A percentile compares a stretch with the other conserved stretches of the same genome.
These are phyloP conservation scores for Streptanthus diversifolius DNA, from an alignment of 345 rosid species.

Conservation along the genomic window DNA sequence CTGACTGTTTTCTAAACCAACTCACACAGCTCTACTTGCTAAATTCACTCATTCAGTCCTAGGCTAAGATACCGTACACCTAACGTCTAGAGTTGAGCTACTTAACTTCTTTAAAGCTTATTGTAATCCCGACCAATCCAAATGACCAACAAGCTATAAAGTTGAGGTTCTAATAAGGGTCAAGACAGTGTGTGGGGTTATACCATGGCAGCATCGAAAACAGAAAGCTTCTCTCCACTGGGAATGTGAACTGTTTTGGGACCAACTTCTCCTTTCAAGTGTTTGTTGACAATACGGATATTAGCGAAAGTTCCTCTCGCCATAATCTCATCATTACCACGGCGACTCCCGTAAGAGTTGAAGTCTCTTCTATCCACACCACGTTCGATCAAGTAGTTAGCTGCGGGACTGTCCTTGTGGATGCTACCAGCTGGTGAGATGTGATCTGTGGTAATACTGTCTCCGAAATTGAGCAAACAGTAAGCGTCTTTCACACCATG, in stretches of 20 bases:
- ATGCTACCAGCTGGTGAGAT: conserved; percentile 99
- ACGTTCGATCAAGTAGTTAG: conserved; percentile 79
- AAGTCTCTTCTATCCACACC: conserved; percentile 81
- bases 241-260: conserved; percentile 84
- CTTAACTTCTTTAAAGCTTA: background rate
- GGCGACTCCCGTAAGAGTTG: conserved; percentile 87
- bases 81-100: background rate
- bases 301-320: conserved; percentile 86
- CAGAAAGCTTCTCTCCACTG: conserved; percentile 72
- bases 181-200: background rate
- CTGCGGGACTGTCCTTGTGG: conserved; percentile 95
- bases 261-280: conserved; percentile 82
- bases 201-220: conserved; percentile 85
- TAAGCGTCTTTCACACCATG: conserved; percentile 90
- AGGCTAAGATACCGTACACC: background rate
- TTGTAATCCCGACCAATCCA: background rate
- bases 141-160: background rate
- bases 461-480: conserved; percentile 91
- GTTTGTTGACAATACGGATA: conserved; percentile 75
- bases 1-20: no score
- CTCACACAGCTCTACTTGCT: background rate
- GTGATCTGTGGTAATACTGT: conserved; percentile 98
- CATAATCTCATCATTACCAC: conserved; percentile 87
- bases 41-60: background rate
- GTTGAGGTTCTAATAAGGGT: background rate